These are phyloP conservation scores for Diplosphaera chodatii DNA, from an alignment of 139 green algal species.

Conservation along the genomic window DNA sequence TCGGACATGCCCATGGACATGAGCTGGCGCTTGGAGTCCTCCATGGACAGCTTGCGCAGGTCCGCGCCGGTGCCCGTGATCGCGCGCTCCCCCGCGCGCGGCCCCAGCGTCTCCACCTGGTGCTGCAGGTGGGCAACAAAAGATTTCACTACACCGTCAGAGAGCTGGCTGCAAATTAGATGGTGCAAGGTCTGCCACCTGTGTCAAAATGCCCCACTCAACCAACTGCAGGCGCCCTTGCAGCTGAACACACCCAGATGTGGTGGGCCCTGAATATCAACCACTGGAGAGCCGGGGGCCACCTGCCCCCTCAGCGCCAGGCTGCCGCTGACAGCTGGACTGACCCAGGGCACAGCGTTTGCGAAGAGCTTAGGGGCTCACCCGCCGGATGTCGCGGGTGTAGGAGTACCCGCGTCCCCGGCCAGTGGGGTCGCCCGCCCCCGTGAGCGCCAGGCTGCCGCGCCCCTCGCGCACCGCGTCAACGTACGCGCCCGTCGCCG, in stretches of 20 bases:
- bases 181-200: too few relatives aligned
- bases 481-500: conserved; percentile 53
- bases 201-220: too few relatives aligned
- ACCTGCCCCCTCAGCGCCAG: conserved; percentile 32
- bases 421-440: conserved; percentile 63
- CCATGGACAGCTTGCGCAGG: conserved; percentile 63
- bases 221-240: too few relatives aligned
- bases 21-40: conserved; percentile 42
- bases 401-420: conserved; percentile 64
- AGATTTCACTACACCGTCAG: too few relatives aligned
- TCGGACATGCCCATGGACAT: conserved; percentile 32
- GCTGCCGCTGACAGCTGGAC: too few relatives aligned
- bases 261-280: too few relatives aligned
- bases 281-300: too few relatives aligned
- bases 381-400: conserved; percentile 31
- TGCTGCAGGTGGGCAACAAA: too few relatives aligned
- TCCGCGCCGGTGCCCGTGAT: conserved; percentile 66
- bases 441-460: conserved; percentile 28
- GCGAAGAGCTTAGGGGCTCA: not conserved
- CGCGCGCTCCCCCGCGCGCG: conserved; percentile 15
- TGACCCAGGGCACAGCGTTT: too few relatives aligned
- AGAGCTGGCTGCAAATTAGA: too few relatives aligned
- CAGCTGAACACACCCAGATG: too few relatives aligned
- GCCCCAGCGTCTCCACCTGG: not conserved
- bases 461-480: conserved; percentile 30